Evolutionary conservation across 805 yeast species (phyloP).

Genomic region (Huiozyma naganishii): DNA sequence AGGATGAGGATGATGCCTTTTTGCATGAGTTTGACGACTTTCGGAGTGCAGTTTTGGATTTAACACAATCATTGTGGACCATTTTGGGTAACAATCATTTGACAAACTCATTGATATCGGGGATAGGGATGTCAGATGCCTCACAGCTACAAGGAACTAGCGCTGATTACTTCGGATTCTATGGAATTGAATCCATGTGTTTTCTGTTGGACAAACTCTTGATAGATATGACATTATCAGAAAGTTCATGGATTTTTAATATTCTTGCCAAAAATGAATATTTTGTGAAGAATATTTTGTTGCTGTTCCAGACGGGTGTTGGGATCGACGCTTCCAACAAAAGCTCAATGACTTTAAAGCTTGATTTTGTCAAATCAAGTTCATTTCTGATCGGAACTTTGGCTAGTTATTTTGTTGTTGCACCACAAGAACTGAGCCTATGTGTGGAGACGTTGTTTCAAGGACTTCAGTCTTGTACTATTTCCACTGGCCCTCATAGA

Average conservation of each 20-base stretch:
- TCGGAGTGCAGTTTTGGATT: conserved; percentile 66
- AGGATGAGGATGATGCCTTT: conserved; percentile 14
- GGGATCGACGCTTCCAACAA: conserved; percentile 8
- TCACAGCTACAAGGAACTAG: conserved; percentile 1
- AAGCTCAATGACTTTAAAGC: conserved; percentile 9
- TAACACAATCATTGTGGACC: conserved; percentile 62
- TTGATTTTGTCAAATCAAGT: conserved; percentile 23
- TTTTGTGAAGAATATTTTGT: conserved; percentile 15
- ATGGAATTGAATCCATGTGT: conserved; percentile 26
- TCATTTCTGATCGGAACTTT: conserved; percentile 19
- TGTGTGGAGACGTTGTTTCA: conserved; percentile 22
- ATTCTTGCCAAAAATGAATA: conserved; percentile 14
- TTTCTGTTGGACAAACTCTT: conserved; percentile 19
- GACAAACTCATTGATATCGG: conserved; percentile 21
- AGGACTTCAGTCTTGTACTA: conserved; percentile 19
- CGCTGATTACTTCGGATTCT: conserved; percentile 9
- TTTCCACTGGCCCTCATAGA: conserved; percentile 1
- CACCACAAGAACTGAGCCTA: conserved; percentile 12
- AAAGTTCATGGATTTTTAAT: conserved; percentile 23
- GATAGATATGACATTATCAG: conserved; percentile 19
- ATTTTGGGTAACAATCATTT: conserved; percentile 40
- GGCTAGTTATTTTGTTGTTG: conserved; percentile 21
- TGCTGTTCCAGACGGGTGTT: conserved; percentile 20
- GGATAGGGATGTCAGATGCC: conserved; percentile 14
- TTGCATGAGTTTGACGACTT: conserved; percentile 50